Evolutionary conservation across 495 filamentous ascomycete species (phyloP), one percentile per base, ranked within the genome.

Genomic region (Collariella sp.): DNA sequence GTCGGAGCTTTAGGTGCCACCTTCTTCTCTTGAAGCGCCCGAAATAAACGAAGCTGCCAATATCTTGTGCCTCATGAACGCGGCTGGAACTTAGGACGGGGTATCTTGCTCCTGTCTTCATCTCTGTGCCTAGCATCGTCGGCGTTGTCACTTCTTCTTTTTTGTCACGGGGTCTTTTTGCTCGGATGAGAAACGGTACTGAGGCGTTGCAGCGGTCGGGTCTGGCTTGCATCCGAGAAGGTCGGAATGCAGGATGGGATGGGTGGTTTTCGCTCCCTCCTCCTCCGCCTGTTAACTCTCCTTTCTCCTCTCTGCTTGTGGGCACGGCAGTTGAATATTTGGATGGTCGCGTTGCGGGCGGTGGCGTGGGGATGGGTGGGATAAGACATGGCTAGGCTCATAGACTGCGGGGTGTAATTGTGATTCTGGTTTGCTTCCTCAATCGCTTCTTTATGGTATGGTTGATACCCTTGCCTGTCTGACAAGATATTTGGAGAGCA

Each of bases 1-100:
- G 55, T 75, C 73, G 10, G 74, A 75, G 55, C 73, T 77, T 18
- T 77, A 58, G 18, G 12, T 24, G 35, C 4, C 11, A 12, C 10
- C 26, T n/a, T n/a, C n/a, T n/a, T 31, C 26, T 9, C 5, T 4
- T 31, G 26, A 31, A 31, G 26, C 26, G 9, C 9, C 9, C 9
- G 9, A 31, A 9, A 4, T 9, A 5, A 31, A 31, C 26, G 9
- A 31, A n/a, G n/a, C n/a, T 9, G 26, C 26, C 26, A 31, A 31
- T 4, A 9, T 9, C 5, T 31, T 31, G 5, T 16, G 1, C 16
- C 5, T 9, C 7, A 7, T 18, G 39, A 13, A 15, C 24, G 16
- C 26, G 18, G 13, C 33, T 35, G 29, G 45, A 16, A 20, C 20
- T 2, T 20, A 3, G 19, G 34, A 5, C 11, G 22, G n/a, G n/a